Conservation (phyloP, 2,329 filamentous ascomycete genomes). For the Fusarium drepaniforme region DNA sequence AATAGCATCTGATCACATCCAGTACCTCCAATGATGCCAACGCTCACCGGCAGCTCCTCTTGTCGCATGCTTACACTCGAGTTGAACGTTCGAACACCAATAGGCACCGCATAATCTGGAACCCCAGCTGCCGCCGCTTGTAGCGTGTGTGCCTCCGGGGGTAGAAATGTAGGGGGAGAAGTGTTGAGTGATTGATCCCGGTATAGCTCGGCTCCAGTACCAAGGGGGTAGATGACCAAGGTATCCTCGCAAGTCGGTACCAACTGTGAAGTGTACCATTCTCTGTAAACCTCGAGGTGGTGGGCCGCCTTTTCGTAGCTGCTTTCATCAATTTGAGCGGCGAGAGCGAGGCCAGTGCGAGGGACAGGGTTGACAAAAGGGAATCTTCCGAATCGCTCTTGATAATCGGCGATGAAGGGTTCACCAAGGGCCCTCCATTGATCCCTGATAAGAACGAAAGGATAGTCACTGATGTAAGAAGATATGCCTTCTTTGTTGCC, state of each 20-base stretch:
- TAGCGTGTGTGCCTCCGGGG: background rate
- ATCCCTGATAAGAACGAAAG: background rate
- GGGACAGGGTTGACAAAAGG: constrained; percentile 1
- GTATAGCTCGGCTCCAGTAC: background rate
- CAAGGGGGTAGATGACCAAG: background rate
- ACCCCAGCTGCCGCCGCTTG: background rate
- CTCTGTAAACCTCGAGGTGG: background rate
- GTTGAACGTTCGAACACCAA: background rate
- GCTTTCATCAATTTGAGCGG: background rate
- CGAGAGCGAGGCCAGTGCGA: background rate
- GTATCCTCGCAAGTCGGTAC: background rate
- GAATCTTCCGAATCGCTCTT: background rate
- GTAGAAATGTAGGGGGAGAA: background rate
- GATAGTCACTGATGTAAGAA: background rate
- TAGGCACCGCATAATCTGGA: background rate
- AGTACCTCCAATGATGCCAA: background rate
- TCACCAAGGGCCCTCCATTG: constrained; percentile 1
- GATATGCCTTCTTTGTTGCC: background rate
- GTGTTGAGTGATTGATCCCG: background rate
- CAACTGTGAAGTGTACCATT: background rate
- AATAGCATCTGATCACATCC: constrained; percentile 1
- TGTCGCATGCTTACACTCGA: background rate
- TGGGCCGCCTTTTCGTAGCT: background rate
- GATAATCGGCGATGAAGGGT: background rate
- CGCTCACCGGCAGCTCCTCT: background rate